Base-by-base conservation (phyloP, 163 green algal species). In the Trebouxia gelatinosa region DNA sequence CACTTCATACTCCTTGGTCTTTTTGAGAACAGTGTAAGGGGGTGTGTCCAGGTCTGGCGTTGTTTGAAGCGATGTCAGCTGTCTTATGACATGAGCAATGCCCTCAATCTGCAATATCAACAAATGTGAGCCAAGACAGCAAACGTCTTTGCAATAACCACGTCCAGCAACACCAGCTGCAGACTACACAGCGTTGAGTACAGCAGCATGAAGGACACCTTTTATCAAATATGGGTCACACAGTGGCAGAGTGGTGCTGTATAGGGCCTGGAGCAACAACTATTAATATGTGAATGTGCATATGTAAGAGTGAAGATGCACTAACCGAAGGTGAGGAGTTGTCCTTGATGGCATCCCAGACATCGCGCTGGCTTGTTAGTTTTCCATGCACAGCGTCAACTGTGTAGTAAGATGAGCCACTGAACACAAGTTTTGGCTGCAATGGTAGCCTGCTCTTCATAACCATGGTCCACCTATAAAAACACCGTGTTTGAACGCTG, bases 1-100 rank as follows among this genome's bases (percentile, higher is more conserved):
- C 5, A 96, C 78, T 78, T 96, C 91, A 66, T 94, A 95, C 26
- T 88, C 85, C 9, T 68, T 65, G 11, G 77, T 83, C 31, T 81
- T 84, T 34, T 85, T 84, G 46, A 95, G 81, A 37, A 94, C 82
- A 1, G 29, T 76, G 78, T 94, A 95, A 26, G 81, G 59, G 28
- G 90, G 91, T 5, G 83, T 89, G 57, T 94, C 90, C 35, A 96
- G 83, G 48, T 84, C 67, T 9, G 92, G 92, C 11, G 87, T 92
- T 11, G 84, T 35, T 51, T 85, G 76, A 50, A 94, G 32, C 26
- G 34, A 77, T 37, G 54, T 54, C 31, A 80, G 38, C 61, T 72
- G 66, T 21, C 58, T 46, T 21, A 85, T 39, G 6, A 85, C 50
- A 34, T 80, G 51, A 21, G 70, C 70, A 28, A 82, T 13, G 2